Evolutionary conservation across 1,139 yeast genomes (phyloP), one percentile per base, ranked within the genome.

Genomic region (Lodderomyces oxycetoniae): DNA sequence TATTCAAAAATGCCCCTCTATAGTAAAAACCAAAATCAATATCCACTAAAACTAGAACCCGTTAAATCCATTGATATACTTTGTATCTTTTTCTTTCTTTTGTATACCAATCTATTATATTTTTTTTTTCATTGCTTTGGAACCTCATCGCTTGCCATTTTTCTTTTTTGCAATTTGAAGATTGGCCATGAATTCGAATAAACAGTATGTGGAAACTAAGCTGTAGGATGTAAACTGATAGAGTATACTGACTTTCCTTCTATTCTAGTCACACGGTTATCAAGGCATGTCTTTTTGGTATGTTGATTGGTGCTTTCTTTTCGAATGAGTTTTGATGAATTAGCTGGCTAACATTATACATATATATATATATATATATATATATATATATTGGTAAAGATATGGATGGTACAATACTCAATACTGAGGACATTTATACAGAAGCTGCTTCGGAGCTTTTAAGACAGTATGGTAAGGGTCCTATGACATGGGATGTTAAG

Each of bases 321-420:
- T 5, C 13, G 10, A 5, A 4, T 4, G 6, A 28, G 16, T 4
- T 17, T 16, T 4, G 22, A 31, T 36, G 36, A 40, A 40, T 49
- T 48, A n/a, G n/a, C n/a, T n/a, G n/a, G n/a, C n/a, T n/a, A 51
- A 52, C 54, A 17, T 1, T 23, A 14, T 12, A n/a, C n/a, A n/a
- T n/a, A n/a, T n/a, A n/a, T n/a, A n/a, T n/a, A n/a, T n/a, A n/a
- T n/a, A n/a, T n/a, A n/a, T n/a, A n/a, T n/a, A n/a, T n/a, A n/a
- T n/a, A n/a, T n/a, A n/a, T n/a, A n/a, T n/a, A n/a, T n/a, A n/a
- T n/a, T 20, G 25, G 20, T 9, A 27, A 27, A 70, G 89, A 91
- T 66, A 88, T 91, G 96, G 97, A 91, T 55, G 98, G 98, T 2
- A 74, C 94, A 19, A 66, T 91, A 43, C 73, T 91, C 52, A 86